Evolutionary conservation across 768 basidiomycete species (phyloP).

Genomic region (Boletellus ananas): DNA sequence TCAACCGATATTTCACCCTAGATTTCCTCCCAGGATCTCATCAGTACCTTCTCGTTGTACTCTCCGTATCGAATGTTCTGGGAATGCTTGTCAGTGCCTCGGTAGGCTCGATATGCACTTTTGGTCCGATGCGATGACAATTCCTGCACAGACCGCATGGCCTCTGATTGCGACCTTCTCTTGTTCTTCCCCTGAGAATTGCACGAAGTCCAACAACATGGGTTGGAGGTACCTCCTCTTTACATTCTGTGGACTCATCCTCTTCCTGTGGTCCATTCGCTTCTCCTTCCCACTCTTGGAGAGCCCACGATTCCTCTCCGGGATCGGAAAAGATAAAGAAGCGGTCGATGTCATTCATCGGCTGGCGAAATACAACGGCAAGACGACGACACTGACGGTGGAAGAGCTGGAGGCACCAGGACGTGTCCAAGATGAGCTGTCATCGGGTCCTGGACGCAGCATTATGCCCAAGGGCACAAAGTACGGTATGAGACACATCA

Average conservation of each 20-base stretch:
- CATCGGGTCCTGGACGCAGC: constrained; percentile 13
- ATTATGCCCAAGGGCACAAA: constrained; percentile 40
- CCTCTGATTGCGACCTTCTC: constrained; percentile 55
- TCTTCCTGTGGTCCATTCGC: constrained; percentile 55
- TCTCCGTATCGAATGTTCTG: constrained; percentile 58
- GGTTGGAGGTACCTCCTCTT: constrained; percentile 62
- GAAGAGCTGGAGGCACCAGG: constrained; percentile 41
- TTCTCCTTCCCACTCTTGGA: constrained; percentile 52
- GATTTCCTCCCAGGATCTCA: constrained; percentile 52
- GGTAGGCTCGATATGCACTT: constrained; percentile 22
- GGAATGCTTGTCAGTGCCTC: constrained; percentile 51
- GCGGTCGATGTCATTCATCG: constrained; percentile 47
- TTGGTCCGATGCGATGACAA: background rate
- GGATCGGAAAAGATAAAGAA: constrained; percentile 48
- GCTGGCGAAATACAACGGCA: constrained; percentile 51
- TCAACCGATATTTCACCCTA: constrained; percentile 16
- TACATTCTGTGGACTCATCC: constrained; percentile 48
- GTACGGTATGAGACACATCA: constrained; percentile 44
- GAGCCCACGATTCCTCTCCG: constrained; percentile 56
- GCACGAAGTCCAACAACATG: constrained; percentile 49
- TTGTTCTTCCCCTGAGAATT: constrained; percentile 36
- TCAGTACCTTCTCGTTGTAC: constrained; percentile 54
- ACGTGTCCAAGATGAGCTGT: constrained; percentile 7
- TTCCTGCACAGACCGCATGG: constrained; percentile 48
- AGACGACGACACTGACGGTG: constrained; percentile 38